phyloP scores from a whole-genome alignment of 495 filamentous ascomycete species.

The Podospora appendiculata region DNA sequence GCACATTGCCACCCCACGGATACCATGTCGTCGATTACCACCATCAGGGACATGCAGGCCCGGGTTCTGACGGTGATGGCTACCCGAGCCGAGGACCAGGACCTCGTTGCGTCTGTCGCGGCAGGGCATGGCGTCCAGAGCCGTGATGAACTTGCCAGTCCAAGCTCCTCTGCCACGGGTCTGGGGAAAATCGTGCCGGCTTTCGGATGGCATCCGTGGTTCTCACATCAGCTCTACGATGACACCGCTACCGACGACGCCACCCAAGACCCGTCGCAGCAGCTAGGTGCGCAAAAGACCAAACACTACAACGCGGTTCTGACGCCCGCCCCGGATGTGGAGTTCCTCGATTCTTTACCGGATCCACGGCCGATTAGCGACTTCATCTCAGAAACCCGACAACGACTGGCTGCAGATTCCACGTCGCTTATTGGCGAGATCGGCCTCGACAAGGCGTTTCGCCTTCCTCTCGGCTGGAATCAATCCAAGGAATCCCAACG shows the following conservation, averaged over 20 bases:
- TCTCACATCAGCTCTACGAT: constrained; percentile 79
- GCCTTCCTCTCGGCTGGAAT: constrained; percentile 62
- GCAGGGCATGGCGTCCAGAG: constrained; percentile 28
- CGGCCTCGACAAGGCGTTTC: constrained; percentile 78
- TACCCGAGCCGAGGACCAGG: constrained; percentile 79
- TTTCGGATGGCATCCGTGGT: constrained; percentile 99
- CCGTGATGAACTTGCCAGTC: constrained; percentile 4
- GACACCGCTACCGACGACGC: constrained; percentile 30
- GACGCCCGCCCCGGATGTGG: constrained; percentile 35
- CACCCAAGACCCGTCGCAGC: no score
- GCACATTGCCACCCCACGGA: constrained; percentile 99
- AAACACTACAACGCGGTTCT: constrained; percentile 69
- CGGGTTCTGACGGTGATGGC: constrained; percentile 79
- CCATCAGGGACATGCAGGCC: constrained; percentile 70
- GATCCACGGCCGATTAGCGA: constrained; percentile 60
- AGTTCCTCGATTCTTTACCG: constrained; percentile 62
- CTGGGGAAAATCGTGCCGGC: constrained; percentile 56
- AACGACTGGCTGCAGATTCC: constrained; percentile 54
- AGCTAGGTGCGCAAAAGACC: constrained; percentile 31
- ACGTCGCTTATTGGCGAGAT: constrained; percentile 78
- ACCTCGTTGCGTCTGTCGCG: constrained; percentile 67
- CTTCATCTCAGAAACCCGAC: constrained; percentile 57
- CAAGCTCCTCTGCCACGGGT: constrained; percentile 1
- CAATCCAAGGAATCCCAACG: constrained; percentile 10
- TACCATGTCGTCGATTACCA: constrained; percentile 65